Evolutionary conservation across 495 filamentous ascomycete genomes (phyloP), one percentile per base, ranked within the genome.

Genomic region (Aspergillus avenaceus): DNA sequence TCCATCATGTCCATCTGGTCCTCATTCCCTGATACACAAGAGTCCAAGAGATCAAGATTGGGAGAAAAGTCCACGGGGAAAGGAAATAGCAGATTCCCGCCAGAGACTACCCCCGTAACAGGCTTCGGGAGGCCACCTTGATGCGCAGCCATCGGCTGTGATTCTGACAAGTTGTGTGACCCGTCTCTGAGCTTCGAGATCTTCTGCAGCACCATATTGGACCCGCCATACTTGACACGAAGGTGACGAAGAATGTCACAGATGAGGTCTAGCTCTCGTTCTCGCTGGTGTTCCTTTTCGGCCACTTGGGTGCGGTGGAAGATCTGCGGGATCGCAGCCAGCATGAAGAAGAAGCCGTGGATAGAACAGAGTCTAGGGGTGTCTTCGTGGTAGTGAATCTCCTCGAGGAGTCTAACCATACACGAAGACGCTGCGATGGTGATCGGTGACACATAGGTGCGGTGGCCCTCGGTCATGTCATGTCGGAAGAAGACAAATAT

Each of bases 381-480:
- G 5, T 58, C 37, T 14, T 61, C 55, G 11, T 38, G 54, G n/a
- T 27, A 50, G 4, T 47, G 29, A 6, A 61, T 58, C 38, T 61
- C 58, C 14, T 58, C 55, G 9, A 49, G 55, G 2, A 61, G 52
- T 12, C 41, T 47, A 13, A 52, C 34, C 11, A 58, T 52, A 11
- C 55, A 58, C 0, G 58, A 55, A 2, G 55, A 54, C 11, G 58
- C 54, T n/a, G 19, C 45, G 24, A 59, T 48, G 8, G 56, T 55
- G 11, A 36, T 53, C n/a, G 55, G 34, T n/a, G 42, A 54, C 18
- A 44, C 26, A n/a, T 29, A 27, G 18, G 41, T 48, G 2, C 50
- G 37, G 9, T 48, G 51, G 11, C 55, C 50, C n/a, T 31, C 28
- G 28, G 3, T 23, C 3, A n/a, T 22, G 6, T 25, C 19, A n/a